These are phyloP conservation scores for Articulospora tetracladia DNA, from an alignment of 495 filamentous ascomycete genomes.

Conservation along the genomic window DNA sequence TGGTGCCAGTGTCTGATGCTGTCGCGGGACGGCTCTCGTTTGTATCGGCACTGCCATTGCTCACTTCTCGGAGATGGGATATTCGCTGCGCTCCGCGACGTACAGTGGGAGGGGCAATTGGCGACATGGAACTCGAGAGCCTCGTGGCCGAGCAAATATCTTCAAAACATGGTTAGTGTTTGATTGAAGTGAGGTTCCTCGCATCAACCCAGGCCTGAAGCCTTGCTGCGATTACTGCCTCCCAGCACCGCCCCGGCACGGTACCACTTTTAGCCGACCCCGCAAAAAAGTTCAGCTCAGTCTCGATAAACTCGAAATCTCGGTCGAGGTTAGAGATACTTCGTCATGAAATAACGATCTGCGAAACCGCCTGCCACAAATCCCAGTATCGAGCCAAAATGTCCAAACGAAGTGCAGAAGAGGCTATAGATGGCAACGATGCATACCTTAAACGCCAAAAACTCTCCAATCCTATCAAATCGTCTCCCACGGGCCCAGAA, in stretches of 20 bases:
- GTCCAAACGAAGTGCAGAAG: conserved; percentile 22
- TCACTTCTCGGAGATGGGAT: conserved; percentile 33
- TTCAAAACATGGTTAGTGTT: conserved; percentile 19
- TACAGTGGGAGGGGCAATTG: conserved; percentile 11
- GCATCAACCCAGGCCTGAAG: too few relatives aligned
- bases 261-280: background rate
- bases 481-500: conserved; percentile 2
- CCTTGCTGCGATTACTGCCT: background rate
- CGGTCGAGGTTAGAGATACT: too few relatives aligned
- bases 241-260: background rate
- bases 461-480: conserved; percentile 9
- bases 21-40: conserved; percentile 12
- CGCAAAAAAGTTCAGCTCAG: background rate
- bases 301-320: background rate
- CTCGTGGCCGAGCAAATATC: conserved; percentile 8
- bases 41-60: conserved; percentile 23
- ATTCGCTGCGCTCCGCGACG: conserved; percentile 20
- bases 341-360: too few relatives aligned
- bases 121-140: conserved; percentile 15
- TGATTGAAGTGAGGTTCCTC: too few relatives aligned
- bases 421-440: conserved; percentile 19
- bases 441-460: conserved; percentile 29
- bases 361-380: background rate
- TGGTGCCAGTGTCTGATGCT: conserved; percentile 18
- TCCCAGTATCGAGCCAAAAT: conserved; percentile 8